Evolutionary conservation across 1,284 basidiomycete species (phyloP).

Genomic region (Trichosporon sp.): DNA sequence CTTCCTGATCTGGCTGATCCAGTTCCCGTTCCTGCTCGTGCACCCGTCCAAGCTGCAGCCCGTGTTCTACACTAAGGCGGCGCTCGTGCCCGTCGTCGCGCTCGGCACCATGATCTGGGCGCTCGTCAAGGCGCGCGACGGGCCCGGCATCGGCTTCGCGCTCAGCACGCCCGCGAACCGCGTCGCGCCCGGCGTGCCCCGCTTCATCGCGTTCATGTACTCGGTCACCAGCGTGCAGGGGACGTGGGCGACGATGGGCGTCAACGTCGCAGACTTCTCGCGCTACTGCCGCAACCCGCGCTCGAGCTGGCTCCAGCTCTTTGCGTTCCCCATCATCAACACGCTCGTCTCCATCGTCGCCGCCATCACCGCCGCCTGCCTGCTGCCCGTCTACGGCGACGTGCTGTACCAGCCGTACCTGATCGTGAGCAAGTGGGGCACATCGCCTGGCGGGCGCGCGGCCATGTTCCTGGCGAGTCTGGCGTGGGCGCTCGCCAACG

Average conservation of each 20-base stretch:
- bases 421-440: conserved; percentile 24
- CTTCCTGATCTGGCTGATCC: conserved; percentile 62
- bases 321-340: conserved; percentile 18
- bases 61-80: conserved; percentile 63
- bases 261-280: conserved; percentile 23
- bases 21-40: conserved; percentile 61
- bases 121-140: conserved; percentile 46
- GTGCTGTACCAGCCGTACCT: conserved; percentile 38
- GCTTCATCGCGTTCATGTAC: conserved; percentile 22
- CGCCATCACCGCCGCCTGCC: conserved; percentile 17
- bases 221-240: conserved; percentile 15
- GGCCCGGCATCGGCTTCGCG: conserved; percentile 53
- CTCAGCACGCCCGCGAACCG: conserved; percentile 14
- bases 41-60: conserved; percentile 67
- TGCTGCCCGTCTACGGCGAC: conserved; percentile 54
- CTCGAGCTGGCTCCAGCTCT: conserved; percentile 16
- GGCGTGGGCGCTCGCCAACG: conserved; percentile 61
- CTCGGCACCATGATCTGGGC: conserved; percentile 66
- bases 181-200: conserved; percentile 6
- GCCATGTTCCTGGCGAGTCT: conserved; percentile 73
- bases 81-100: conserved; percentile 60
- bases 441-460: conserved; percentile 44
- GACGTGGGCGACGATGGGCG: conserved; percentile 18
- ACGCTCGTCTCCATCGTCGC: conserved; percentile 47
- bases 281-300: conserved; percentile 18